Percentiles rank a stretch among this genome's conserved stretches.
phyloP scores from a whole-genome alignment of 2,329 filamentous ascomycete species.

The Colletotrichum liriopes region DNA sequence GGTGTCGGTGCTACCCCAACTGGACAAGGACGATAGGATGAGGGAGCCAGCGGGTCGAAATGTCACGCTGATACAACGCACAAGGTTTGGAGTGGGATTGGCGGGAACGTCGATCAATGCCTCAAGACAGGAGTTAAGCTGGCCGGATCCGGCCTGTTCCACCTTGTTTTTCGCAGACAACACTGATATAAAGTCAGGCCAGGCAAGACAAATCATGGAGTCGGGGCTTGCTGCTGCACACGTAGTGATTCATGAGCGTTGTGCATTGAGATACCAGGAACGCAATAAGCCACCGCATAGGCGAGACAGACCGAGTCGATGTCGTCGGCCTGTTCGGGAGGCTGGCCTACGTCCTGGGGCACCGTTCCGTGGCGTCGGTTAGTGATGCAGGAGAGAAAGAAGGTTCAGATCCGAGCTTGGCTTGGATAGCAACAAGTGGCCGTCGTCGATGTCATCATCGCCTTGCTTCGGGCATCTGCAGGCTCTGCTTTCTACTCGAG shows the following conservation, averaged over 20 bases:
- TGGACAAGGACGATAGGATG: slow-evolving; percentile 1
- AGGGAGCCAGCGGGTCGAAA: not conserved
- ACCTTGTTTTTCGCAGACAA: slow-evolving; percentile 4
- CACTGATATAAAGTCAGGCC: not conserved
- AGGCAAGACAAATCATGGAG: not conserved
- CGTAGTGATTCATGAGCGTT: slow-evolving; percentile 19
- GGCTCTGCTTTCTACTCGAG: not conserved
- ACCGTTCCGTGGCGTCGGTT: not conserved
- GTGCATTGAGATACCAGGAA: slow-evolving; percentile 4
- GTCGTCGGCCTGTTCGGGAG: slow-evolving; percentile 4
- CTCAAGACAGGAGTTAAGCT: slow-evolving; percentile 17
- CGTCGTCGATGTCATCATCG: slow-evolving; percentile 13
- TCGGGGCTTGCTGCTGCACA: not conserved
- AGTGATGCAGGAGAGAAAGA: not conserved
- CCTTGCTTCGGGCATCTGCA: not conserved
- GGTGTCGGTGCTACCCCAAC: not conserved
- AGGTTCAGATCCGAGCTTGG: slow-evolving; percentile 4
- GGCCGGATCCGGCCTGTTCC: slow-evolving; percentile 24
- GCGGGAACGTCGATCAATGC: slow-evolving; percentile 37
- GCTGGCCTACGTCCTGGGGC: not conserved
- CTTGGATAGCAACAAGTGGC: not conserved
- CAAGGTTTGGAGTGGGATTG: slow-evolving; percentile 31
- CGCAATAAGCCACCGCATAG: slow-evolving; percentile 1
- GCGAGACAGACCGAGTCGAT: not conserved
- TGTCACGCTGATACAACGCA: slow-evolving; percentile 17